Evolutionary conservation across 345 rosid species (phyloP).

Genomic region (Geranium brycei): DNA sequence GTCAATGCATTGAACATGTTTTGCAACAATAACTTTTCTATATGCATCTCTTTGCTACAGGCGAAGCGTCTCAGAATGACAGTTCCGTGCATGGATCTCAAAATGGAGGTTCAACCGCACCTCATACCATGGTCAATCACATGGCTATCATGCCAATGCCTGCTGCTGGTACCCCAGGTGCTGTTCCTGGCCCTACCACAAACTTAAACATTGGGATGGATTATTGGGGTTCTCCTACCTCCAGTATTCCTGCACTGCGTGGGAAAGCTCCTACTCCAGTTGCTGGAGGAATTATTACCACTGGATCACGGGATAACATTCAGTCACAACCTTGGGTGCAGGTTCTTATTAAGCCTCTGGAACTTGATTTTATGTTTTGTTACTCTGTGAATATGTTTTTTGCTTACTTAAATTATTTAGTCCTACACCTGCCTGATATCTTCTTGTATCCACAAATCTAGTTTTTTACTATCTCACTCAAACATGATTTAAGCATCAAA

Average conservation of each 20-base stretch:
- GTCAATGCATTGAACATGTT: neutral
- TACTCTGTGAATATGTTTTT: neutral
- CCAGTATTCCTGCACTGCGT: slow-evolving; percentile 46
- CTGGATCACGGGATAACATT: slow-evolving; percentile 55
- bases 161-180: slow-evolving; percentile 39
- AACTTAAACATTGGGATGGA: slow-evolving; percentile 98
- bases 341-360: slow-evolving; percentile 21
- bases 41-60: slow-evolving; percentile 14
- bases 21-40: neutral
- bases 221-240: slow-evolving; percentile 77
- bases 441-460: neutral
- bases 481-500: neutral
- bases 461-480: neutral
- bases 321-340: slow-evolving; percentile 85
- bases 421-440: no score
- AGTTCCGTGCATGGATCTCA: slow-evolving; percentile 46
- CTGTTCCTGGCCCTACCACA: slow-evolving; percentile 73
- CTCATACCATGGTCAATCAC: slow-evolving; percentile 38
- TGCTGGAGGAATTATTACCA: slow-evolving; percentile 47
- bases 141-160: slow-evolving; percentile 52
- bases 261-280: slow-evolving; percentile 66
- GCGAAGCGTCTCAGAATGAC: slow-evolving; percentile 66
- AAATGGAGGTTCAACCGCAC: slow-evolving; percentile 47
- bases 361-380: neutral
- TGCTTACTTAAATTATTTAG: no score